Conservation (phyloP, 2,329 filamentous ascomycete genomes). For the Xylaria sp. region DNA sequence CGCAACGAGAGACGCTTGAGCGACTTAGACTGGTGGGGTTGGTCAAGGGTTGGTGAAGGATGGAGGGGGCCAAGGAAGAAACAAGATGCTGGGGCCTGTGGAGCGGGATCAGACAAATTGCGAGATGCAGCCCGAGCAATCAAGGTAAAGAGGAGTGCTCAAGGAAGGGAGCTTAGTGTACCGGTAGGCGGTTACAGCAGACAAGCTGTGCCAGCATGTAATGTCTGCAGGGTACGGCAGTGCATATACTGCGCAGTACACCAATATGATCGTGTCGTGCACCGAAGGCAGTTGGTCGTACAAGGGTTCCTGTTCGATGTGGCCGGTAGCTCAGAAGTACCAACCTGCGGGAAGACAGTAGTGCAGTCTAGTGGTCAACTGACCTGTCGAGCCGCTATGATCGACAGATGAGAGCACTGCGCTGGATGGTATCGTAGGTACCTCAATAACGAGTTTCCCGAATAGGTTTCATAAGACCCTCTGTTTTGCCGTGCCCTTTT, state of each 20-base stretch:
- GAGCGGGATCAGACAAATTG: constrained; percentile 30
- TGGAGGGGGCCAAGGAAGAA: constrained; percentile 25
- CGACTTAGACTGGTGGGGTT: constrained; percentile 29
- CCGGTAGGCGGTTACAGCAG: constrained; percentile 15
- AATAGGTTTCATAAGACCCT: constrained; percentile 22
- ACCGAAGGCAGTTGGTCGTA: constrained; percentile 12
- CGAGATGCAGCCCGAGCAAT: constrained; percentile 26
- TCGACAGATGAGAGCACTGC: constrained; percentile 30
- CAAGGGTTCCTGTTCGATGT: constrained; percentile 23
- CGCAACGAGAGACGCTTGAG: constrained; percentile 19
- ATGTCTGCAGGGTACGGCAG: constrained; percentile 2
- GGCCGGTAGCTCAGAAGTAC: constrained; percentile 32
- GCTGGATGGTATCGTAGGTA: constrained; percentile 8
- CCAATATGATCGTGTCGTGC: constrained; percentile 12
- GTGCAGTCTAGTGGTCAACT: constrained; percentile 15
- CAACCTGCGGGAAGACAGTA: background rate
- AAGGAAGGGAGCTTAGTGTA: background rate
- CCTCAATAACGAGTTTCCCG: constrained; percentile 6
- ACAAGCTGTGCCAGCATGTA: constrained; percentile 5
- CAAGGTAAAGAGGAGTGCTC: background rate
- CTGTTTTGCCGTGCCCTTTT: constrained; percentile 30
- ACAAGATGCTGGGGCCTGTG: constrained; percentile 36
- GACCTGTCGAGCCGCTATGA: constrained; percentile 30
- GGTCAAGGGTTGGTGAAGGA: constrained; percentile 18
- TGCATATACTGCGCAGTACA: background rate